Percentiles rank a stretch among this genome's conserved stretches.
Conservation (phyloP, 768 basidiomycete species). For the Boletus edulis region DNA sequence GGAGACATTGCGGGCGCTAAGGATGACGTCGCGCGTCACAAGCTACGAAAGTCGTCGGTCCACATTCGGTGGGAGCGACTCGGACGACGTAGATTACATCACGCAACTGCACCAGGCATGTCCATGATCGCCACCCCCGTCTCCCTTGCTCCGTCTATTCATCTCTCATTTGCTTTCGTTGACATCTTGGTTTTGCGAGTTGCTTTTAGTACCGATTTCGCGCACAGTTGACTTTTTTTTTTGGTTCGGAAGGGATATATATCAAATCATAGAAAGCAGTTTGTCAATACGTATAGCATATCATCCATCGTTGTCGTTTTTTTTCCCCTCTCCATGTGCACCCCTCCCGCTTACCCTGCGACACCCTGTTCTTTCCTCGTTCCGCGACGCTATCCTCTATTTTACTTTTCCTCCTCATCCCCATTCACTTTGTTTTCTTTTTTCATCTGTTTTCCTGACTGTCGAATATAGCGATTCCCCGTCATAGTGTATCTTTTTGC, state of each 20-base stretch:
- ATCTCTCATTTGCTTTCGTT: background rate
- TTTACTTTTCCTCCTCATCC: no score
- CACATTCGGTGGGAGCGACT: slow-evolving; percentile 25
- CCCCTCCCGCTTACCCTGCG: slow-evolving; percentile 1
- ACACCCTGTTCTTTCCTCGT: slow-evolving; percentile 4
- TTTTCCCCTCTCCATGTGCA: background rate
- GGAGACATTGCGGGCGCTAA: slow-evolving; percentile 12
- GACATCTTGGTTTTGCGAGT: slow-evolving; percentile 8
- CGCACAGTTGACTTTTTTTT: background rate
- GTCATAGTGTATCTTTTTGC: slow-evolving; percentile 19
- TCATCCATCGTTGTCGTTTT: background rate
- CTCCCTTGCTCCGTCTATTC: background rate
- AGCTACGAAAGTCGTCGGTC: slow-evolving; percentile 17
- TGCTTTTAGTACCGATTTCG: slow-evolving; percentile 8
- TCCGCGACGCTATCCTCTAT: background rate
- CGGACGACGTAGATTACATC: slow-evolving; percentile 21
- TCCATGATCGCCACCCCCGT: slow-evolving; percentile 4
- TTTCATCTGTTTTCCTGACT: background rate
- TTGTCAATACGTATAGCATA: slow-evolving; percentile 16
- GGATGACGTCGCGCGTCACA: background rate
- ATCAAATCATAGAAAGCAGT: slow-evolving; percentile 5
- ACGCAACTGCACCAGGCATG: slow-evolving; percentile 8
- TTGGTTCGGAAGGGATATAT: slow-evolving; percentile 7
- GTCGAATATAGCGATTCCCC: slow-evolving; percentile 9
- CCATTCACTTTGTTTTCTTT: background rate